Evolutionary conservation across 2,329 filamentous ascomycete genomes (phyloP).

Genomic region (Cladosporium colombiae): DNA sequence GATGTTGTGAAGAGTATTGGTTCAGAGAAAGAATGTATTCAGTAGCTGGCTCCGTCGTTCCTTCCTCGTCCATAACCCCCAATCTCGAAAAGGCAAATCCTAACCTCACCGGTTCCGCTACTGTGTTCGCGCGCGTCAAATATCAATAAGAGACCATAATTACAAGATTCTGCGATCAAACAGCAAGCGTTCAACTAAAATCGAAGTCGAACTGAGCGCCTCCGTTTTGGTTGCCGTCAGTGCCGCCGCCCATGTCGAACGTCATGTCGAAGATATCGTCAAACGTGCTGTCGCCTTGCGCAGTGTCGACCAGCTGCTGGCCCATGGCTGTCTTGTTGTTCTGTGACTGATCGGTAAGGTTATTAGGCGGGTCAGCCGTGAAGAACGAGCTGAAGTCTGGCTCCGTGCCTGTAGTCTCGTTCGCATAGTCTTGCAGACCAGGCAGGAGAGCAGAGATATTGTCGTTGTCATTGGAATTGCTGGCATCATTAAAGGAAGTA

Average conservation of each 20-base stretch:
- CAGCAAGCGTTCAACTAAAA: constrained; percentile 11
- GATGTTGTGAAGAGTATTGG: not conserved
- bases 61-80: not conserved
- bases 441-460: constrained; percentile 42
- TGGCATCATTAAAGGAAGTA: constrained; percentile 31
- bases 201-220: constrained; percentile 38
- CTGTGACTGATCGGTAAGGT: not conserved
- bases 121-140: not conserved
- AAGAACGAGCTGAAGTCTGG: constrained; percentile 34
- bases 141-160: not conserved
- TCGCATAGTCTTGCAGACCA: constrained; percentile 46
- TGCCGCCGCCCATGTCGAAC: constrained; percentile 34
- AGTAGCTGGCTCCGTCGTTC: not conserved
- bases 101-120: not conserved
- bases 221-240: constrained; percentile 21
- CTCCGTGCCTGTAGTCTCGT: constrained; percentile 27
- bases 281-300: constrained; percentile 33
- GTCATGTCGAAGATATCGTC: constrained; percentile 41
- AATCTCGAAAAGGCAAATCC: not conserved
- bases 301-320: constrained; percentile 23
- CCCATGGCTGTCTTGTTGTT: constrained; percentile 19
- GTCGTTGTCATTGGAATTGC: constrained; percentile 31
- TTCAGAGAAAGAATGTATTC: not conserved
- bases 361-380: constrained; percentile 19
- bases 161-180: not conserved